Base-by-base conservation (phyloP, 805 yeast species). In the Candida schatavii region DNA sequence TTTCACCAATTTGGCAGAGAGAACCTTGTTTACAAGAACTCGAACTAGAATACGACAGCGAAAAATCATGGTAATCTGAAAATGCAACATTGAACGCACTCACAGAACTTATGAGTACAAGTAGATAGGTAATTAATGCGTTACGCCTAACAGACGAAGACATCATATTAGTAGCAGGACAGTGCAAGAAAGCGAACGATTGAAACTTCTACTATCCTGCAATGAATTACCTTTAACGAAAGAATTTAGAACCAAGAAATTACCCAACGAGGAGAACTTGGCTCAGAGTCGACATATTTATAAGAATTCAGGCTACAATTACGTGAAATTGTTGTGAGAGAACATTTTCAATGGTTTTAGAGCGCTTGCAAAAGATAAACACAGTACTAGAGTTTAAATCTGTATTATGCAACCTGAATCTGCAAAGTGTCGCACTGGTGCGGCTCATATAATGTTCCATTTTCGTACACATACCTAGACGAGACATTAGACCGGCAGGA, bases 61-160 rank as follows among this genome's bases (percentile, higher is more conserved):
- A 23, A 21, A 40, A 40, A 22, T 40, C 43, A 21, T 21, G 23
- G 32, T 32, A 40, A 17, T 31, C 37, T 6, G 39, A 33, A 30
- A 40, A 40, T 11, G 32, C 25, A 40, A 34, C 27, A 21, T 17
- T 15, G n/a, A 5, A 18, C 3, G 43, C 43, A 26, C 21, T 25
- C 14, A 30, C 43, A 11, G 27, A 21, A 5, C 14, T 15, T n/a
- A 31, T 31, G 13, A 31, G 18, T 4, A 26, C 32, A 21, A 37
- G 40, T 4, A 27, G 13, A 9, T 10, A 5, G 14, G 39, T 32
- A 26, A 35, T 6, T 18, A 35, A 21, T 13, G 39, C 19, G 13
- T 14, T 5, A 14, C 15, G 11, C 20, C 18, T 31, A 6, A 17
- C 6, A 11, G 21, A 31, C 11, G 35, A 15, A 17, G 19, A 31